Evolutionary conservation across 371 early-diverging fungal genomes (phyloP), one percentile per base, ranked within the genome.

Genomic region (Lichtheimia corymbifera): DNA sequence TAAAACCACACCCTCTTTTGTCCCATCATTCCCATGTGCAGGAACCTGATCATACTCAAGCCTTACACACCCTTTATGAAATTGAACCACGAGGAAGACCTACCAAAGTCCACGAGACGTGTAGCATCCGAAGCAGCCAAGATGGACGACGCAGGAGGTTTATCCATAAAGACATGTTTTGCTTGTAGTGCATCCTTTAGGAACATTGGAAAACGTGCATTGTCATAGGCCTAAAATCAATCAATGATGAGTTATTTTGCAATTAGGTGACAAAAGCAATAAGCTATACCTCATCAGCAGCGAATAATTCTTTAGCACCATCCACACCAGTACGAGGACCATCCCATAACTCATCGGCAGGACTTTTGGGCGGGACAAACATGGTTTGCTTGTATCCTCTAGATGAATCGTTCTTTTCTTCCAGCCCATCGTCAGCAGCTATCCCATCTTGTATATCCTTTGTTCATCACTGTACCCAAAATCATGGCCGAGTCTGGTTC

Each of bases 261-360:
- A 62, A 22, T 17, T 11, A 35, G 9, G 9, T 9, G 2, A 35
- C n/a, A 35, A 11, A 35, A 2, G 2, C n/a, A n/a, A 35, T 9
- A 35, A 18, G 49, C 5, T 2, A 50, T 71, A 90, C 93, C 79
- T 94, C 90, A 65, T 94, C 94, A 0, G 93, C 94, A n/a, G 91
- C 93, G 82, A 95, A 96, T 13, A 86, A 56, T 40, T 83, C 77
- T 40, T 82, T 80, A 0, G 91, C 95, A 4, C 89, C 93, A 17
- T 92, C 89, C 3, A 93, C 53, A 3, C 97, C 97, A 18, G 92
- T 88, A 35, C 93, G 77, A 28, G 95, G 91, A 9, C 98, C 98
- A 65, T 95, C 96, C 98, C 98, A 97, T 58, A 92, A 76, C 67
- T 95, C 95, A 42, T 83, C 79, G 15, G 87, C 67, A 25, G 83